Conservation (phyloP, 371 early-diverging fungal species). For the Choanephora cucurbitarum region DNA sequence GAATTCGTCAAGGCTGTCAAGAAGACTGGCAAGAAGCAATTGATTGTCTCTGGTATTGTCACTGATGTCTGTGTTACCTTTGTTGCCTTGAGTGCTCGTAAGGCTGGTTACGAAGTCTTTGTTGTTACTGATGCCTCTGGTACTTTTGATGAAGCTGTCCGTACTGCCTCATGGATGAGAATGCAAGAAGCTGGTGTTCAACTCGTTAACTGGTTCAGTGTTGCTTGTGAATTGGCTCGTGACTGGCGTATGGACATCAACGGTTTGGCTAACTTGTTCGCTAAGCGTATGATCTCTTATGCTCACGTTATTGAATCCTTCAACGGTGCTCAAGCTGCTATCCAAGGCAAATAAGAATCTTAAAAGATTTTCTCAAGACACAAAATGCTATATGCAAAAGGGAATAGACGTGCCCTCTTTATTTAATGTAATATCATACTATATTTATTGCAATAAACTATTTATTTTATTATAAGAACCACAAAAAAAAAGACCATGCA, state of each 20-base stretch:
- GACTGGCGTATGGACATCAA: constrained; percentile 20
- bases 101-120: constrained; percentile 24
- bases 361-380: not conserved
- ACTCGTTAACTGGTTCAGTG: constrained; percentile 20
- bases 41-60: constrained; percentile 28
- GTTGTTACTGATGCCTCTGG: constrained; percentile 28
- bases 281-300: constrained; percentile 24
- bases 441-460: too few species aligned
- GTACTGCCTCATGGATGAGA: constrained; percentile 23
- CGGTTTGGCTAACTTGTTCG: constrained; percentile 24
- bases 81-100: constrained; percentile 25
- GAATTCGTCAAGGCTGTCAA: constrained; percentile 23
- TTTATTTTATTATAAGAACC: too few species aligned
- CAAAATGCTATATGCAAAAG: too few species aligned
- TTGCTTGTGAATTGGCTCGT: constrained; percentile 26
- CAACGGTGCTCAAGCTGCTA: constrained; percentile 19
- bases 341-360: constrained; percentile 3
- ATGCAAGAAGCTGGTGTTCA: constrained; percentile 26
- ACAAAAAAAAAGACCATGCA: too few species aligned
- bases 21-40: constrained; percentile 25
- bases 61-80: constrained; percentile 30
- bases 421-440: too few species aligned
- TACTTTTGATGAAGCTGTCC: constrained; percentile 17
- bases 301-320: constrained; percentile 24
- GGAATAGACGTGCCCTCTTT: too few species aligned